Base-by-base conservation (phyloP, 345 rosid species). In the Barbarea vulgaris region DNA sequence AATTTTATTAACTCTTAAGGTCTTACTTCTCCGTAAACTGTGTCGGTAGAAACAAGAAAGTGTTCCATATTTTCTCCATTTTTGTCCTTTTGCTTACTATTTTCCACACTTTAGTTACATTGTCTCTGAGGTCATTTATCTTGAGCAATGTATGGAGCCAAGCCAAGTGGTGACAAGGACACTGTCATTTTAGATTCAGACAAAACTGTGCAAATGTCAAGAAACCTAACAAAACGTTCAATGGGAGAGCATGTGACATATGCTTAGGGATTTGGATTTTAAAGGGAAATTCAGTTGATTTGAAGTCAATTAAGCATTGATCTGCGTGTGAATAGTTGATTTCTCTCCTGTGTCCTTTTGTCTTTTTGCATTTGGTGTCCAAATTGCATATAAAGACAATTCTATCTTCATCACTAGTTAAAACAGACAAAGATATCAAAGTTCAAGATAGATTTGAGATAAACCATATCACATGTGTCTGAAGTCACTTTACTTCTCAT, bases 221-320 rank as follows among this genome's bases (percentile, higher is more conserved):
- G 67, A 77, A 70, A 64, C 80, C 76, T 64, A 64, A 77, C 71
- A 41, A 71, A 57, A 47, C 42, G 25, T 66, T 66, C 60, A 66
- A 66, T 34, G 52, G 13, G 62, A 14, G 39, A 70, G 56, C 76
- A 77, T 70, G 80, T 71, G 76, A 37, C 52, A 48, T 9, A 48
- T 59, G 60, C 53, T 36, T 75, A 27, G 62, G 79, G 69, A 50
- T 67, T 68, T 75, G 73, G 73, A 34, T 27, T 66, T 21, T 15
- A 6, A 22, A 22, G 27, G 33, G 28, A 41, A 17, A 34, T n/a
- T 70, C 58, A 70, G 21, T 69, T 69, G 19, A 71, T n/a, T 44
- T 67, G 4, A 21, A 64, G 60, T 68, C 74, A 69, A 60, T 63
- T 70, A 63, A 63, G 42, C 80, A 70, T 77, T 64, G 72, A 55